Evolutionary conservation across 2,329 filamentous ascomycete species (phyloP), one percentile per base, ranked within the genome.

Genomic region (Teratosphaeria viscida): DNA sequence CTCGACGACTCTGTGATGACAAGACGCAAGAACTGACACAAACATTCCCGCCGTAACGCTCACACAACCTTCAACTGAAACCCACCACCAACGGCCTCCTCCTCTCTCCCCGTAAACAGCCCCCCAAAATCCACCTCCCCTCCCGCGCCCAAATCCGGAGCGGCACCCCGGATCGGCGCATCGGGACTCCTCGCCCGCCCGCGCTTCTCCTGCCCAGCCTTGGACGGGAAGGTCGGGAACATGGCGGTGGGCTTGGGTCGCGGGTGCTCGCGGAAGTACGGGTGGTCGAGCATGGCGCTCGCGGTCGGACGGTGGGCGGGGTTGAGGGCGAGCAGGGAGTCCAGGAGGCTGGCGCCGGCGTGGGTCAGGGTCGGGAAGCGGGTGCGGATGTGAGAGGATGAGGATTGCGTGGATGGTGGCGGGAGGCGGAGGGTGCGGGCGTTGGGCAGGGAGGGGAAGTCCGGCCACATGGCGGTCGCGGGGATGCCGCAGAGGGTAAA

Each of bases 221-320:
- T 96, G 67, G 89, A 94, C 0, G 94, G 94, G 72, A 97, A 99
- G 0, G 94, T 97, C 2, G 94, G 94, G 71, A 99, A 97, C 86
- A 99, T 87, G 67, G 87, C 88, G 71, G 90, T 88, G 7, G 87
- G 85, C 76, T 97, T 97, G 1, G 92, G 90, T 62, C 88, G 88
- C 0, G 94, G 94, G 66, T 95, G 88, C 75, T 97, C 92, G 19
- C 74, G 79, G 74, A 99, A 99, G 73, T 95, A 99, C 39, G 85
- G 79, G 73, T 96, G 90, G 55, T 81, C 77, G 39, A 97, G 80
- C 71, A 95, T 85, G 61, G 91, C 83, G 56, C 78, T 78, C 1
- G 92, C 90, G 1, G 82, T 81, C 0, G 90, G 90, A 19, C 94
- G 80, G 5, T 76, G 74, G 0, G 79, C 79, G 0, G 94, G 94